phyloP scores from a whole-genome alignment of 2,329 filamentous ascomycete species.

The Alternaria triticimaculans region DNA sequence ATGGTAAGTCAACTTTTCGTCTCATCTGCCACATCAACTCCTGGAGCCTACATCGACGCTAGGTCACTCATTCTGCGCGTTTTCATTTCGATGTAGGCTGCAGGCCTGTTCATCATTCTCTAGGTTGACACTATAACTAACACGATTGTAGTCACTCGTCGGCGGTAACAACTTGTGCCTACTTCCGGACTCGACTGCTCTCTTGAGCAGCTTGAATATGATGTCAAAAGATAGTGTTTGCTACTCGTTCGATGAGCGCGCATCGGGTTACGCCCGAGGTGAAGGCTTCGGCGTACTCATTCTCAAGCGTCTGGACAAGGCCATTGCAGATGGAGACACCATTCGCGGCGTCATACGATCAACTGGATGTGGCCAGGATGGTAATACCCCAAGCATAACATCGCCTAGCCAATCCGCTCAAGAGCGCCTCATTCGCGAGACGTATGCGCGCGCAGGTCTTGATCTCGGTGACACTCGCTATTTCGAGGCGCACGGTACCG shows the following conservation, averaged over 20 bases:
- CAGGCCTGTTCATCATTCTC: neutral
- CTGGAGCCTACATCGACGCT: neutral
- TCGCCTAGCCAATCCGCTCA: constrained; percentile 54
- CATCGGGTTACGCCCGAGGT: constrained; percentile 68
- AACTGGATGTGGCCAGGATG: constrained; percentile 30
- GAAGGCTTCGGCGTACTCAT: constrained; percentile 59
- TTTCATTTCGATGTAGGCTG: neutral
- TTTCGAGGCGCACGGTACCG: constrained; percentile 52
- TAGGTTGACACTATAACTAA: neutral
- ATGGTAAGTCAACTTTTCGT: constrained; percentile 9
- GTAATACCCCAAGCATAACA: constrained; percentile 25
- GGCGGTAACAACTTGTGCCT: constrained; percentile 23
- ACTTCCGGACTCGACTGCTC: constrained; percentile 13
- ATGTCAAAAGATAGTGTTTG: constrained; percentile 41
- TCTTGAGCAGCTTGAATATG: constrained; percentile 18
- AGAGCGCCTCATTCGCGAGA: constrained; percentile 30
- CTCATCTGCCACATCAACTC: no score
- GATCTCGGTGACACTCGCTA: constrained; percentile 33
- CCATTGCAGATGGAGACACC: constrained; percentile 29
- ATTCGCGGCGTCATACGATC: constrained; percentile 40
- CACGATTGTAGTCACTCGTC: constrained; percentile 12
- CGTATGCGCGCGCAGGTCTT: constrained; percentile 48
- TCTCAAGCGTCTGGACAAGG: constrained; percentile 28
- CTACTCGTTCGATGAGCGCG: constrained; percentile 56
- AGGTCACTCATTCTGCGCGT: neutral